Percentiles rank a stretch among this genome's conserved stretches.
These are phyloP conservation scores for Gnomoniopsis smithogilvyi DNA, from an alignment of 2,329 filamentous ascomycete species.

Conservation along the genomic window DNA sequence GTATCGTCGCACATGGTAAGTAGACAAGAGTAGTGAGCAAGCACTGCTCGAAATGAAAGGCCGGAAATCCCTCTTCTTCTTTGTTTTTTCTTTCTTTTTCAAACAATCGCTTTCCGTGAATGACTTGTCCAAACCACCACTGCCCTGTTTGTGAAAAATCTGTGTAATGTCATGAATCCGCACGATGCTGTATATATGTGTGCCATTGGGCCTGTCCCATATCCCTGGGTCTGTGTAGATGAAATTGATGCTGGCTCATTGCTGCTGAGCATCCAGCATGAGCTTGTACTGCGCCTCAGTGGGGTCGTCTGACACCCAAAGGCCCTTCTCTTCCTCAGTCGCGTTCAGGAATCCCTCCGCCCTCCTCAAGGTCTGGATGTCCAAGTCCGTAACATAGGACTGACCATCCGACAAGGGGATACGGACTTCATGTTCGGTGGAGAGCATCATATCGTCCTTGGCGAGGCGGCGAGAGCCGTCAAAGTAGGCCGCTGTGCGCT, in stretches of 20 bases:
- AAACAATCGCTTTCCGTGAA: slow-evolving; percentile 1
- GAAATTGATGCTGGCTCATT: neutral
- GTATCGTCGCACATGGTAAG: slow-evolving; percentile 14
- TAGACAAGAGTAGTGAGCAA: slow-evolving; percentile 7
- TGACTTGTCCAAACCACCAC: neutral
- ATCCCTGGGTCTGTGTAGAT: neutral
- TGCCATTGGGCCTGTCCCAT: neutral
- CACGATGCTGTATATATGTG: neutral
- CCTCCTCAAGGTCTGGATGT: slow-evolving; percentile 83
- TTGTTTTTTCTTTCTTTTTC: slow-evolving; percentile 6
- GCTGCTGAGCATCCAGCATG: slow-evolving; percentile 44
- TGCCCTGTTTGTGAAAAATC: neutral
- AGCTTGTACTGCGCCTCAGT: slow-evolving; percentile 56
- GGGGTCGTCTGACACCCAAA: slow-evolving; percentile 74
- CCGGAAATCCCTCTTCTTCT: neutral
- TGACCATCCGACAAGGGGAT: slow-evolving; percentile 73
- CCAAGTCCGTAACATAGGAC: slow-evolving; percentile 86
- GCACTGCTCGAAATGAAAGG: neutral
- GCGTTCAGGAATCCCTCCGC: slow-evolving; percentile 80
- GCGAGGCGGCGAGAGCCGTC: slow-evolving; percentile 83
- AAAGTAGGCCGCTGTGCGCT: slow-evolving; percentile 90
- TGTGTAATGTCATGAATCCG: too few relatives aligned
- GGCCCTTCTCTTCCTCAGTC: slow-evolving; percentile 82
- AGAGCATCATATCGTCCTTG: slow-evolving; percentile 99
- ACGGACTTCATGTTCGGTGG: slow-evolving; percentile 90